Conservation (phyloP, 2,329 filamentous ascomycete genomes). For the Aureobasidium sp. region DNA sequence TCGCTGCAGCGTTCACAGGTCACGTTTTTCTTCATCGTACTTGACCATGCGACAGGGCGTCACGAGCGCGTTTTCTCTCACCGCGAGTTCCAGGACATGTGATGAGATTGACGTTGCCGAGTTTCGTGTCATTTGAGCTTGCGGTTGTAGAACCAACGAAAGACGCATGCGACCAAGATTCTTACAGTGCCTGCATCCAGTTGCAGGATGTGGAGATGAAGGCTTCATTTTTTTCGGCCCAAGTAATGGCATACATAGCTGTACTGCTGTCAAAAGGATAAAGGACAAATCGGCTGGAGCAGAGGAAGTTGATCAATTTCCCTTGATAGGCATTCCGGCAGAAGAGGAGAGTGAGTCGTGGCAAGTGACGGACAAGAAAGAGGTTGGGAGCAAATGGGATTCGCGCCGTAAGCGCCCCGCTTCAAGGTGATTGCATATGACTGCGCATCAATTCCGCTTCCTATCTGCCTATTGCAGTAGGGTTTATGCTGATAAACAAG, state of each 20-base stretch:
- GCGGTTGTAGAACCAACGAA: background rate
- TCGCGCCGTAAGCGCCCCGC: constrained; percentile 9
- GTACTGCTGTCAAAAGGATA: background rate
- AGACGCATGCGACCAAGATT: background rate
- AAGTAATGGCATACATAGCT: background rate
- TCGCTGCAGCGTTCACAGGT: constrained; percentile 4
- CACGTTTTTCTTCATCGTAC: constrained; percentile 12
- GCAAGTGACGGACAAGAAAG: background rate
- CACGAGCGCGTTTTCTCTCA: constrained; percentile 4
- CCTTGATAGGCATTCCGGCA: background rate
- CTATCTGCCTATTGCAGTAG: constrained; percentile 13
- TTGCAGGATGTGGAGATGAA: constrained; percentile 9
- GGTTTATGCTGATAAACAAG: constrained; percentile 1
- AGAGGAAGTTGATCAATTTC: background rate
- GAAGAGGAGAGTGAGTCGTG: background rate
- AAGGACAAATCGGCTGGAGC: background rate
- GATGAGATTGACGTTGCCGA: background rate
- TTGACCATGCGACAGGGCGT: constrained; percentile 12
- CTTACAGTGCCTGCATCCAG: constrained; percentile 8
- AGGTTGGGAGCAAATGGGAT: constrained; percentile 14
- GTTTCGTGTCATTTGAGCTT: background rate
- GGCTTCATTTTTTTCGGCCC: background rate
- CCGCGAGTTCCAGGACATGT: background rate
- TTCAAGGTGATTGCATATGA: constrained; percentile 11
- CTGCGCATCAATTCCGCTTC: constrained; percentile 12